phyloP scores from a whole-genome alignment of 345 rosid genomes.

The Mercurialis annua region DNA sequence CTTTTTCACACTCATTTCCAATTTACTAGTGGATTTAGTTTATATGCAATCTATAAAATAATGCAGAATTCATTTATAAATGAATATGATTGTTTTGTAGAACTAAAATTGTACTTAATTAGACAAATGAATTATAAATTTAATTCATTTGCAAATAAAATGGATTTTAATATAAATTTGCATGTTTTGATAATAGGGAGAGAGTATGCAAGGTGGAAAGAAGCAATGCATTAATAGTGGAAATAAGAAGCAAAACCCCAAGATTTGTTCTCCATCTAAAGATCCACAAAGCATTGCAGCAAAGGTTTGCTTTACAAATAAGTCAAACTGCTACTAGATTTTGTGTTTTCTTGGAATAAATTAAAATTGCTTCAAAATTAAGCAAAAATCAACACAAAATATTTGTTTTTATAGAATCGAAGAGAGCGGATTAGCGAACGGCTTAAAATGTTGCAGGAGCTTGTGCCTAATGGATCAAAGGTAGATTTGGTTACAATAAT shows the following conservation, averaged over 20 bases:
- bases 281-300: constrained; percentile 95
- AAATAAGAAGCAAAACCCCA: constrained; percentile 45
- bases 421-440: constrained; percentile 89
- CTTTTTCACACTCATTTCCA: no score
- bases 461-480: constrained; percentile 91
- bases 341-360: neutral
- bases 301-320: constrained; percentile 48
- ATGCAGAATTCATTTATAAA: no score
- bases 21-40: no score
- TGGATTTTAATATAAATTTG: no score
- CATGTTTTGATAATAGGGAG: constrained; percentile 46
- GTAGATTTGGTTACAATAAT: constrained; percentile 23
- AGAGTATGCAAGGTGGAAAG: constrained; percentile 47
- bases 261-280: constrained; percentile 51
- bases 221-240: constrained; percentile 44
- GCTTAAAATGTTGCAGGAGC: constrained; percentile 75
- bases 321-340: neutral
- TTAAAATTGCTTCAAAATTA: constrained; percentile 3
- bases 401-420: constrained; percentile 55
- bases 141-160: neutral
- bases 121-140: no score
- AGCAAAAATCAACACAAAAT: constrained; percentile 16
- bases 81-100: no score
- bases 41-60: no score
- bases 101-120: no score